Percentiles rank a stretch among this genome's conserved stretches.
These are phyloP conservation scores for Maudiozyma saulgeensis DNA, from an alignment of 805 yeast genomes.

Conservation along the genomic window DNA sequence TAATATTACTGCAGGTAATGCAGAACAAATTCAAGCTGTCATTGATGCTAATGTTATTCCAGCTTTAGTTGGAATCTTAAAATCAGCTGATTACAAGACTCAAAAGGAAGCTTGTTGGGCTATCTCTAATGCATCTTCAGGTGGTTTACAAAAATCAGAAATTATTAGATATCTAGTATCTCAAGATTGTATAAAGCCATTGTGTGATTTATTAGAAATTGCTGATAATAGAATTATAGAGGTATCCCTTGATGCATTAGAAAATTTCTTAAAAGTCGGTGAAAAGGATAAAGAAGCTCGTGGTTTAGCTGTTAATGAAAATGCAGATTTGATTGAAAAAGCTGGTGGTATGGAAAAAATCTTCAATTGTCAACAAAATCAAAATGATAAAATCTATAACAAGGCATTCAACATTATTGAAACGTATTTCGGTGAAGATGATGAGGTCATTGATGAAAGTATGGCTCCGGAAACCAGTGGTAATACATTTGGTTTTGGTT, in stretches of 20 bases:
- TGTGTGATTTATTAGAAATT: conserved; percentile 81
- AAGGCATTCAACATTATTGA: conserved; percentile 87
- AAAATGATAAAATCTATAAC: conserved; percentile 83
- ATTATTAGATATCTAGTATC: conserved; percentile 85
- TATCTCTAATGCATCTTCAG: conserved; percentile 92
- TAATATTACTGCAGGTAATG: conserved; percentile 94
- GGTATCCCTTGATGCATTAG: conserved; percentile 90
- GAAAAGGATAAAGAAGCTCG: conserved; percentile 79
- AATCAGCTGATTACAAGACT: conserved; percentile 86
- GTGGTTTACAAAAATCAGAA: conserved; percentile 85
- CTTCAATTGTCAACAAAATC: conserved; percentile 83
- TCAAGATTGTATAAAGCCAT: conserved; percentile 95
- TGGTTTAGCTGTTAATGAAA: conserved; percentile 63
- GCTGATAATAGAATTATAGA: conserved; percentile 89
- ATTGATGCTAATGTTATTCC: conserved; percentile 92
- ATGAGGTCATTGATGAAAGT: conserved; percentile 60
- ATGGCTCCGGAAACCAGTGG: conserved; percentile 72
- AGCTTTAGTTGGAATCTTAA: conserved; percentile 70
- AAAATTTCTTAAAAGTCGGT: conserved; percentile 88
- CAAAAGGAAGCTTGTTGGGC: conserved; percentile 99
- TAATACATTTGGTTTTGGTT: conserved; percentile 82
- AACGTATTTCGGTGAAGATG: conserved; percentile 82
- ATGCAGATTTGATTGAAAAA: conserved; percentile 88
- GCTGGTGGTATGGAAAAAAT: conserved; percentile 98
- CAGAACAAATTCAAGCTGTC: conserved; percentile 93